Base-by-base conservation (phyloP, 2,329 filamentous ascomycete genomes). In the Trichoderma polysporum region DNA sequence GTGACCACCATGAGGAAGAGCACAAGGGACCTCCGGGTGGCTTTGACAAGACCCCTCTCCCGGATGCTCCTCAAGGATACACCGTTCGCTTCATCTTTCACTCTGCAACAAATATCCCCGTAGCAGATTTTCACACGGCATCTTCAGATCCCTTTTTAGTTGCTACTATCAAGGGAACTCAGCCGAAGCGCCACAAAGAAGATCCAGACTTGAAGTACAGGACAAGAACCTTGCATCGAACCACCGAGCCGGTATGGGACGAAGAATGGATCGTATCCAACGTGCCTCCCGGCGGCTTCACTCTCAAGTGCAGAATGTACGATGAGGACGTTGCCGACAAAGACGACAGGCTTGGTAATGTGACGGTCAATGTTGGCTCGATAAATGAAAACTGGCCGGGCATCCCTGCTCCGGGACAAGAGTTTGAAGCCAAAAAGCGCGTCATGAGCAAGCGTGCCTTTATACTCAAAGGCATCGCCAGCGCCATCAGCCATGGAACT, bases 401-500 rank as follows among this genome's bases (percentile, higher is more conserved):
- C 0, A 85, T 94, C 59, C 84, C 85, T 4, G 83, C 90, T 2
- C 80, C 81, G 0, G 82, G 80, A 2, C 81, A 88, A 68, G 79
- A 82, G 15, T 95, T 88, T 75, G 84, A 88, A 62, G 87, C 95
- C 66, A 93, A 91, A 83, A 97, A 95, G 81, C 88, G 91, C 59
- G 87, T 91, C 76, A 93, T 90, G 15, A 97, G 92, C 81, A 97
- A 97, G 80, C 86, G 93, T 39, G 94, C 94, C 13, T 96, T 95
- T 74, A 74, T 92, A 1, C 79, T 94, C 68, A 90, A 92, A 69
- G 89, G 88, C 17, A 81, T 92, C 49, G 85, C 88, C 4, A 87
- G 85, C 10, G 84, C 90, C 66, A 80, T 94, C 22, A 84, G 83
- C 52, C 84, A 83, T 54, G 82, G 85, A 37, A 80, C 86, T 54